Evolutionary conservation across 192 early-diverging fungal genomes (phyloP).

Genomic region (Coemansia sp.): DNA sequence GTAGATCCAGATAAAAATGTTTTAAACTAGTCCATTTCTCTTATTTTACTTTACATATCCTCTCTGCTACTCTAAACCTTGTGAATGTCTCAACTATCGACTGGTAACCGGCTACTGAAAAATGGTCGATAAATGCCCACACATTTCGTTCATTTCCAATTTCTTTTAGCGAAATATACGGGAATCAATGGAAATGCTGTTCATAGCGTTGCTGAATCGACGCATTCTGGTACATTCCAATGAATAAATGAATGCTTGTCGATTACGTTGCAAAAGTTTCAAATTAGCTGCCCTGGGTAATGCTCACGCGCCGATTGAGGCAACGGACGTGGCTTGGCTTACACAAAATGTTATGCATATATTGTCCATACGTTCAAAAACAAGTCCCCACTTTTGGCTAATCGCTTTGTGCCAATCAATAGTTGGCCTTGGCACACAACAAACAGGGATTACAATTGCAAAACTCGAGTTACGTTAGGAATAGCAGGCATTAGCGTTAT

Average conservation of each 20-base stretch:
- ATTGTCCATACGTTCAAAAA: neutral
- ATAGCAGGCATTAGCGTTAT: slow-evolving; percentile 1
- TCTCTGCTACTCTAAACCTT: neutral
- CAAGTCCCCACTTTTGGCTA: neutral
- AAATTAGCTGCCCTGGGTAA: neutral
- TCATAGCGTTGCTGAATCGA: neutral
- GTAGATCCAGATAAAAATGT: neutral
- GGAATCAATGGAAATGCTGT: neutral
- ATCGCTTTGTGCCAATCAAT: too few relatives aligned
- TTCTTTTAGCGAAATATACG: neutral
- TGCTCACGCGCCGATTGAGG: slow-evolving; percentile 12
- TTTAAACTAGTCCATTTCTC: neutral
- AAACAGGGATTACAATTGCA: too few relatives aligned
- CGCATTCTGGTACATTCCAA: neutral
- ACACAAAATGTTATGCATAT: neutral
- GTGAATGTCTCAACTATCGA: neutral
- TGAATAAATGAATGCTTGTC: neutral
- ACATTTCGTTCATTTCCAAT: neutral
- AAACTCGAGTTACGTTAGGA: neutral
- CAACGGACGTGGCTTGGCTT: neutral
- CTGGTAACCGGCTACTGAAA: neutral
- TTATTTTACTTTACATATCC: neutral
- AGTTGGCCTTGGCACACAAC: too few relatives aligned
- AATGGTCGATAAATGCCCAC: neutral
- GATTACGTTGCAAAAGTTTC: neutral